Base-by-base conservation (phyloP, 1,284 basidiomycete genomes). In the Rhizoctonia solani region DNA sequence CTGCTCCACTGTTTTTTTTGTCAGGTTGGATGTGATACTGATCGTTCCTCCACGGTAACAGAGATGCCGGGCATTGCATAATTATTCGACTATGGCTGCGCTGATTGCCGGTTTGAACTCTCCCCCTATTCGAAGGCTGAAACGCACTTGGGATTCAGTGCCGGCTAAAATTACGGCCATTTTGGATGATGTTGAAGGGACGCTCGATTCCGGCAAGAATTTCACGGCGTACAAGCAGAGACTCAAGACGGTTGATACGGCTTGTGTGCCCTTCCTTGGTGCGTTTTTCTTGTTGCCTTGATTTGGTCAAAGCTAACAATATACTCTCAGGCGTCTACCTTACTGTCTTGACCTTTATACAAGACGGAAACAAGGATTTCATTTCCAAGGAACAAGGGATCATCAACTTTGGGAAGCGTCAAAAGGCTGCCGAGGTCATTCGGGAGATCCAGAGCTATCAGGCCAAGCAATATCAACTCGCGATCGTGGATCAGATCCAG, bases 211-310 rank as follows among this genome's bases (percentile, higher is more conserved):
- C 58, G 89, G 87, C 73, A 93, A 93, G 80, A 99, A 98, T 74
- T 99, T 97, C 79, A 88, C 86, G 32, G 92, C 90, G 73, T 99
- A 99, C 78, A 88, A 93, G 61, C 87, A 90, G 69, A 85, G 88
- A 63, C 85, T 99, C 73, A 89, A 91, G 52, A 86, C 84, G 50
- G 89, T 97, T 69, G 87, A 90, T 42, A 94, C 95, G 0, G 96
- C 97, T 54, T 98, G 95, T 77, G 95, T 99, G 0, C 97, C 97
- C 4, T 99, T 99, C 79, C 89, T 99, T 61, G 96, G 94, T 77
- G 2, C 32, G 37, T 27, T 46, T 50, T 30, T 59, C 32, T 46
- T 30, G 16, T 34, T 25, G 9, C 6, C 42, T 39, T 21, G 37
- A 23, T 52, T 49, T n/a, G 49, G 53, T 5, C 6, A 52, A 30